Evolutionary conservation across 345 rosid species (phyloP), one percentile per base, ranked within the genome.

Genomic region (Lumnitzera racemosa): DNA sequence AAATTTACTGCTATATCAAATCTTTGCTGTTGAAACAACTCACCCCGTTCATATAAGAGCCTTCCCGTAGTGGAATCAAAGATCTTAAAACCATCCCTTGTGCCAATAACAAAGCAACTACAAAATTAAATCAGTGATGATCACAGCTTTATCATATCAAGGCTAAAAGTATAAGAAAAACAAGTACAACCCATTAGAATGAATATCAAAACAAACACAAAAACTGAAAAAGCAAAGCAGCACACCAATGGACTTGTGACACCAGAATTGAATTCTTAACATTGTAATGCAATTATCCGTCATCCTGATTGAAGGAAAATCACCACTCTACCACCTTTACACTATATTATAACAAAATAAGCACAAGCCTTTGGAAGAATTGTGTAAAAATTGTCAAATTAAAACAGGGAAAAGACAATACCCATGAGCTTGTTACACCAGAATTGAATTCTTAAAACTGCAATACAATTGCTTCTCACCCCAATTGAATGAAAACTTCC

Each of bases 41-140:
- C 56, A 72, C 90, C 86, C 76, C 87, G 78, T 74, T 89, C 92
- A 71, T 91, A 91, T 53, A 88, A 82, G 76, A 89, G 92, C 67
- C 88, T 82, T 47, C 95, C 90, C 2, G 90, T 81, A 46, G 73
- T 82, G 43, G 96, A 81, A 76, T 91, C 92, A 76, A 76, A 85
- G 47, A 89, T 74, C 75, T 76, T 85, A 76, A 91, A 81, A 20
- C 95, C 85, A 66, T 87, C 84, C 61, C 74, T 81, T 31, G 86
- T 82, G 67, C 89, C 82, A 15, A 91, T 61, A 25, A 90, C 88
- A 63, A 91, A 86, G 46, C 83, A 90, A 79, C 96, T 88, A 64
- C 61, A 53, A 67, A 57, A 15, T 59, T 24, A 48, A 48, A 53
- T 11, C 7, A n/a, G 52, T 13, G 55, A 25, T 14, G 12, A 64